These are phyloP conservation scores for Pseudonectria foliicola DNA, from an alignment of 2,329 filamentous ascomycete genomes.

Conservation along the genomic window DNA sequence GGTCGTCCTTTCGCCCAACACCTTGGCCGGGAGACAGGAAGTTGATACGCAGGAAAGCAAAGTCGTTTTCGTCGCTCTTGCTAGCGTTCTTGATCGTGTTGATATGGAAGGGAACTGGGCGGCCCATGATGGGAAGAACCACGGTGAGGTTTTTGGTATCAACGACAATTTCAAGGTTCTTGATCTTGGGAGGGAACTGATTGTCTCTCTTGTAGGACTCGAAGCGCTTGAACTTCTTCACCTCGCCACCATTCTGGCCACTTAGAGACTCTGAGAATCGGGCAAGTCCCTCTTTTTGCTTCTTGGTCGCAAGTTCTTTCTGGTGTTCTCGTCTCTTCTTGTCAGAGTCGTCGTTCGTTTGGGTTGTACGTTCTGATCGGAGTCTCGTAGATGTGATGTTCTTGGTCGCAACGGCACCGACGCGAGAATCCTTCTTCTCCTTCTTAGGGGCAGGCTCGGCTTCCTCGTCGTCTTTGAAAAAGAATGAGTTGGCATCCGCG, in stretches of 20 bases:
- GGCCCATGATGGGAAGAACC: conserved; percentile 92
- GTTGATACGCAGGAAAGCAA: conserved; percentile 91
- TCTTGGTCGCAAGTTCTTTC: conserved; percentile 78
- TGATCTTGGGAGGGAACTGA: conserved; percentile 75
- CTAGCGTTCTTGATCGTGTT: conserved; percentile 97
- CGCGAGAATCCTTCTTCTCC: conserved; percentile 74
- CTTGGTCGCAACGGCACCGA: conserved; percentile 83
- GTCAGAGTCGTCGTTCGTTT: conserved; percentile 84
- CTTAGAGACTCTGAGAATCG: conserved; percentile 81
- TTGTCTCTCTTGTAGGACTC: conserved; percentile 99
- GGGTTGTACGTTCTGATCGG: conserved; percentile 81
- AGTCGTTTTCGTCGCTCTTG: conserved; percentile 93
- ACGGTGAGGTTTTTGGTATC: conserved; percentile 86
- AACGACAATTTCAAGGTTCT: conserved; percentile 82
- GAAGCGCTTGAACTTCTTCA: conserved; percentile 98
- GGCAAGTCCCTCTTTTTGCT: conserved; percentile 79
- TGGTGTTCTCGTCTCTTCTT: conserved; percentile 84
- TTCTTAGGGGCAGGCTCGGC: conserved; percentile 82
- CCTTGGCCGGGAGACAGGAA: conserved; percentile 95
- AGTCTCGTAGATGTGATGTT: conserved; percentile 94
- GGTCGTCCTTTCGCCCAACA: conserved; percentile 93
- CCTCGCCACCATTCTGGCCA: conserved; percentile 79
- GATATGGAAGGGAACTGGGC: conserved; percentile 96
- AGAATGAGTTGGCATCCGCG: conserved; percentile 92
- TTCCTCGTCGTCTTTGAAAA: conserved; percentile 95